Evolutionary conservation across 129 eudicot genomes (phyloP), one percentile per base, ranked within the genome.

Genomic region (Chrysanthemum makinoi): DNA sequence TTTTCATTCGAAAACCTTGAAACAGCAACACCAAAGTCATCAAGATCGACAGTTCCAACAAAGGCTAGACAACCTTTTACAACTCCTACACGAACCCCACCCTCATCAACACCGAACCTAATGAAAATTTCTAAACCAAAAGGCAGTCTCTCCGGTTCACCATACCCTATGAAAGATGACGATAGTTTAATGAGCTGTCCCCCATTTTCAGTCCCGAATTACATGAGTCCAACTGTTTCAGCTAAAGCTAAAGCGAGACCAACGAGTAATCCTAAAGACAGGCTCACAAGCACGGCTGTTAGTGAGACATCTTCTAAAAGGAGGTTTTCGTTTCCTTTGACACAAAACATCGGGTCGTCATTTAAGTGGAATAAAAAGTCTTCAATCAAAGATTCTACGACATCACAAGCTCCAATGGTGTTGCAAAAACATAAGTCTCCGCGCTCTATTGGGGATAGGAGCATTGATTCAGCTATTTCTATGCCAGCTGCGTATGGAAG

Each of bases 161-260:
- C 82, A 3, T 85, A 75, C 54, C 82, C 88, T 10, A 22, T 91
- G 78, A 91, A 70, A 59, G 98, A 91, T 15, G 91, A 89, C 33
- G 99, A 94, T 65, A 94, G 99, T 82, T 83, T 94, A 62, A 86
- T 80, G 75, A 94, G 99, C 82, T 94, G 99, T 72, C 99, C 97
- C 0, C 95, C 97, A 0, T 89, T 94, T 78, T 95, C 96, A 2
- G 97, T 78, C 26, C 99, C 99, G n/a, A 86, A 82, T 43, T 95
- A 95, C 82, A 95, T 95, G 99, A 53, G 81, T 14, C 96, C 97
- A 0, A 95, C 99, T 0, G 88, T 73, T 9, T 95, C 99, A n/a
- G 96, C 99, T 0, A 87, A 85, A 73, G 99, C 99, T 14, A 94
- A 94, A 80, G 86, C 66, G 10, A 81, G 92, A 72, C 79, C 89